Evolutionary conservation across 2,329 filamentous ascomycete genomes (phyloP).

Genomic region (Paracoccidioides brasiliensis): DNA sequence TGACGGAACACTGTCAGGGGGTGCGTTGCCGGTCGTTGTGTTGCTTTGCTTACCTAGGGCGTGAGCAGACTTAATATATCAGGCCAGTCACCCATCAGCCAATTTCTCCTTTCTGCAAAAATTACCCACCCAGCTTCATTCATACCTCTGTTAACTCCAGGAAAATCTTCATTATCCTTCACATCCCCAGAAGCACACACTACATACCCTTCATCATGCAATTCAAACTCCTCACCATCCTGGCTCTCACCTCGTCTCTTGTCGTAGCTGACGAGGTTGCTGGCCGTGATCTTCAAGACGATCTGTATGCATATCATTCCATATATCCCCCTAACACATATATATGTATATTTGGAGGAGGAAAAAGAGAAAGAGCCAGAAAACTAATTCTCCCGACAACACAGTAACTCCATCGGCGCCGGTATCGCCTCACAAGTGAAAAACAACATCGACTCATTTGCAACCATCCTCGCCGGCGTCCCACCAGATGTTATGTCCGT

Average conservation of each 20-base stretch:
- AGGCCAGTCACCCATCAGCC: too few relatives aligned
- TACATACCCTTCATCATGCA: slow-evolving; percentile 12
- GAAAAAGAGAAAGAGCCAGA: not conserved
- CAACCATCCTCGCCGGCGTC: not conserved
- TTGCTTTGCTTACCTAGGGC: too few relatives aligned
- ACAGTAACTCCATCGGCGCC: not conserved
- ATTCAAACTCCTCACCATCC: slow-evolving; percentile 12
- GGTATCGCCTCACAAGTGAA: not conserved
- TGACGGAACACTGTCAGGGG: too few relatives aligned
- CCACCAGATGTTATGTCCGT: not conserved
- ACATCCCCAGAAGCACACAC: not conserved
- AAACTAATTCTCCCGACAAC: not conserved
- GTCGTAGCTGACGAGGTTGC: slow-evolving; percentile 6
- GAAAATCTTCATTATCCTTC: not conserved
- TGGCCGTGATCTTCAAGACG: not conserved
- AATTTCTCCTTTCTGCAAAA: too few relatives aligned
- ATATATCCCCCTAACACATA: not conserved
- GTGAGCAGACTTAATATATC: too few relatives aligned
- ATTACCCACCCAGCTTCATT: too few relatives aligned
- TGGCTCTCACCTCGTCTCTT: slow-evolving; percentile 12
- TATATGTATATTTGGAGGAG: not conserved
- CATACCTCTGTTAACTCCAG: not conserved
- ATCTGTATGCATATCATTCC: not conserved
- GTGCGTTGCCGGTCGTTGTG: too few relatives aligned
- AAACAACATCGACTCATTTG: not conserved